Conservation (phyloP, 1,139 yeast species). For the Spathaspora sp. region DNA sequence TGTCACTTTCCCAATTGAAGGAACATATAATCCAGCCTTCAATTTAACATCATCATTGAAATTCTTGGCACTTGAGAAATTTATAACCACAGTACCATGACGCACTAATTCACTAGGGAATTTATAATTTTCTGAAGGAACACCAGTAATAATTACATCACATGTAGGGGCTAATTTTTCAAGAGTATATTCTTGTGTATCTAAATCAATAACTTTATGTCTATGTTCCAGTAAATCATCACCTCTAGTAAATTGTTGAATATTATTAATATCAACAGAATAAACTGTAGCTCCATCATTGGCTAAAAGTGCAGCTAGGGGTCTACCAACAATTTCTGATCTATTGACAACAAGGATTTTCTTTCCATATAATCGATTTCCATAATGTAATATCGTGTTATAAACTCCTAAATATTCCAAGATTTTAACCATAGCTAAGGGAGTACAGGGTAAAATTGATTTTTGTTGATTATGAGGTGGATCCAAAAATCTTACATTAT, state of each 20-base stretch:
- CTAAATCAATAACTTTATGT: slow-evolving; percentile 78
- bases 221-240: slow-evolving; percentile 80
- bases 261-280: slow-evolving; percentile 83
- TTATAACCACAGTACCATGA: slow-evolving; percentile 88
- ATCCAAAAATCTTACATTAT: slow-evolving; percentile 83
- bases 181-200: slow-evolving; percentile 42
- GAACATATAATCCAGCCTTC: slow-evolving; percentile 88
- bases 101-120: slow-evolving; percentile 79
- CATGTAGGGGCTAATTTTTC: slow-evolving; percentile 70
- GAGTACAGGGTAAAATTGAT: slow-evolving; percentile 93
- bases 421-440: slow-evolving; percentile 90
- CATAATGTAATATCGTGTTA: slow-evolving; percentile 77
- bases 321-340: slow-evolving; percentile 96
- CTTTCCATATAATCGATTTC: slow-evolving; percentile 90
- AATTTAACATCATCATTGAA: slow-evolving; percentile 77
- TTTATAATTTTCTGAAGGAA: slow-evolving; percentile 78
- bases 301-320: slow-evolving; percentile 91
- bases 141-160: slow-evolving; percentile 95
- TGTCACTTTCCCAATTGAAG: slow-evolving; percentile 94
- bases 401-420: slow-evolving; percentile 88
- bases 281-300: slow-evolving; percentile 97
- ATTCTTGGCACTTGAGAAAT: slow-evolving; percentile 87
- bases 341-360: slow-evolving; percentile 88
- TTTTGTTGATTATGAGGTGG: slow-evolving; percentile 63
- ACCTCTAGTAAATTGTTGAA: slow-evolving; percentile 92